Evolutionary conservation across 2,329 filamentous ascomycete species (phyloP).

Genomic region (Onygenales sp.): DNA sequence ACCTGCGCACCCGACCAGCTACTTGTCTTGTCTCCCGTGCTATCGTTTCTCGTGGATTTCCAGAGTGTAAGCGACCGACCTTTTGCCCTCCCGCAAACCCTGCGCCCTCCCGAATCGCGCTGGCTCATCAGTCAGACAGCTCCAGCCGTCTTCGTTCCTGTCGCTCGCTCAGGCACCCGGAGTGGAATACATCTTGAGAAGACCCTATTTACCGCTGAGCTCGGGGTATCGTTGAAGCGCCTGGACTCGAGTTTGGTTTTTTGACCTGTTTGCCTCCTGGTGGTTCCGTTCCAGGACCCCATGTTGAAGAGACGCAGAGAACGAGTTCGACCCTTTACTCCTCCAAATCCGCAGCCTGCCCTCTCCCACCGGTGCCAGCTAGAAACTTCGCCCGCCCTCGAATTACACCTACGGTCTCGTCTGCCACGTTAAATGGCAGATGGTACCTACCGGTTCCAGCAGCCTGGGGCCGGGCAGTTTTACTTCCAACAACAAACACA

Average conservation of each 20-base stretch:
- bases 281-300: conserved; percentile 27
- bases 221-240: background rate
- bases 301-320: conserved; percentile 43
- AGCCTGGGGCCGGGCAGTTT: conserved; percentile 44
- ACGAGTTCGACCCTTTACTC: conserved; percentile 29
- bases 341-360: conserved; percentile 21
- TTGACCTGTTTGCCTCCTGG: conserved; percentile 1
- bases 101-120: background rate
- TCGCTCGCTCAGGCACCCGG: background rate
- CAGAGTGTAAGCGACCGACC: background rate
- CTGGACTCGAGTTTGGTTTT: background rate
- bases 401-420: conserved; percentile 32
- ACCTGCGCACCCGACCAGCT: background rate
- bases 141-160: background rate
- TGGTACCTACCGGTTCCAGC: conserved; percentile 46
- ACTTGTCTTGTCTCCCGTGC: background rate
- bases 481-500: conserved; percentile 27
- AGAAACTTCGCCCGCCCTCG: conserved; percentile 19
- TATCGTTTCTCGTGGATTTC: background rate
- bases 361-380: conserved; percentile 13
- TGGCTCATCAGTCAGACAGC: background rate
- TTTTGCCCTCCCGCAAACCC: background rate
- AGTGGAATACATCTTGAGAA: background rate
- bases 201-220: background rate
- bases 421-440: conserved; percentile 46